These are phyloP conservation scores for Fonticula alba DNA, from an alignment of 78 protist genomes.

Conservation along the genomic window DNA sequence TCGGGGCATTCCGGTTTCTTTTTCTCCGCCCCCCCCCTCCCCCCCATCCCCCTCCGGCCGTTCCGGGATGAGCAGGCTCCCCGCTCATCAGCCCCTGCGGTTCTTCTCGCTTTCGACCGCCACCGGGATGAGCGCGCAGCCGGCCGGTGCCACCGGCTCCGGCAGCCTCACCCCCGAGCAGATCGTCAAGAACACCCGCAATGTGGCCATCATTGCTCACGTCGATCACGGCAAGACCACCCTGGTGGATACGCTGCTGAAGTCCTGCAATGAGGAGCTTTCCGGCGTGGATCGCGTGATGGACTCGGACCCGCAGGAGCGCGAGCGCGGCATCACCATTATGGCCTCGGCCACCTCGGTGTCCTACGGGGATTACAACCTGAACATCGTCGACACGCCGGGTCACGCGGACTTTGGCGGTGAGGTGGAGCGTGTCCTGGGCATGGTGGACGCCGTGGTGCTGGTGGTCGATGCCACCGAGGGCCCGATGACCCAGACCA, in stretches of 20 bases:
- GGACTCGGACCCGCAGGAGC: slow-evolving; percentile 64
- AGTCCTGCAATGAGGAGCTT: not conserved
- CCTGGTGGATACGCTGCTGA: slow-evolving; percentile 70
- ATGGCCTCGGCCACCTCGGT: slow-evolving; percentile 42
- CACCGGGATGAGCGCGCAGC: too few species aligned
- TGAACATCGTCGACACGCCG: slow-evolving; percentile 83
- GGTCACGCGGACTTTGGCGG: slow-evolving; percentile 93
- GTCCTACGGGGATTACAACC: slow-evolving; percentile 32
- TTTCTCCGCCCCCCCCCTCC: too few species aligned
- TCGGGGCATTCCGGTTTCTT: too few species aligned
- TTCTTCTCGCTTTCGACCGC: too few species aligned
- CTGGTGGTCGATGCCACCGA: slow-evolving; percentile 79
- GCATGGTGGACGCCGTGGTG: slow-evolving; percentile 61
- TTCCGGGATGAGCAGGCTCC: too few species aligned
- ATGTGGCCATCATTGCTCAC: slow-evolving; percentile 84
- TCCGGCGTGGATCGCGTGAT: slow-evolving; percentile 52
- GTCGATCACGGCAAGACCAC: slow-evolving; percentile 77
- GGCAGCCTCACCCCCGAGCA: too few species aligned
- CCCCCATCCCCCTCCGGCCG: too few species aligned
- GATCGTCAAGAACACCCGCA: too few species aligned
- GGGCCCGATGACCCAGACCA: slow-evolving; percentile 77
- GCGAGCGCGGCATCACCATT: slow-evolving; percentile 73
- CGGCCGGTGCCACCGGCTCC: too few species aligned
- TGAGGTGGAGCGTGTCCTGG: slow-evolving; percentile 67
- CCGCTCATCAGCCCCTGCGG: too few species aligned